Evolutionary conservation across 495 filamentous ascomycete genomes (phyloP).

Genomic region (Aspergillus steynii): DNA sequence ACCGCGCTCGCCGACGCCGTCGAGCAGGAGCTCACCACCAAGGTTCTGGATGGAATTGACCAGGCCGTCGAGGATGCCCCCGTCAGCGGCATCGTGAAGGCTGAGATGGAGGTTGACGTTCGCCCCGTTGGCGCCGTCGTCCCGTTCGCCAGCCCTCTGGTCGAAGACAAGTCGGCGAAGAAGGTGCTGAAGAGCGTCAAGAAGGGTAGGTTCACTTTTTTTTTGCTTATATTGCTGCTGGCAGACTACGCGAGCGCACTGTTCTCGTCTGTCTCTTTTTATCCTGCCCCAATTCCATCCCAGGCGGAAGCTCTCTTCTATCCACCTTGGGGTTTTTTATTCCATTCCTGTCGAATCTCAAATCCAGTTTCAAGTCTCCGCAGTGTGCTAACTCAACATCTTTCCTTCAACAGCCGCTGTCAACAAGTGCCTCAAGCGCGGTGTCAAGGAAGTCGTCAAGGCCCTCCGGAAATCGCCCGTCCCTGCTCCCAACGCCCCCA

Average conservation of each 20-base stretch:
- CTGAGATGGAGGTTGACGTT: slow-evolving; percentile 51
- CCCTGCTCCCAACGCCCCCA: slow-evolving; percentile 49
- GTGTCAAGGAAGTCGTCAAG: slow-evolving; percentile 98
- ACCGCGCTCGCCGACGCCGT: slow-evolving; percentile 58
- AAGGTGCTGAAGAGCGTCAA: slow-evolving; percentile 91
- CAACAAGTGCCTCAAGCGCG: slow-evolving; percentile 89
- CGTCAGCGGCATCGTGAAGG: slow-evolving; percentile 37
- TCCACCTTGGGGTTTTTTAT: neutral
- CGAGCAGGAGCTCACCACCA: slow-evolving; percentile 60
- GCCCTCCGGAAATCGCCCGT: slow-evolving; percentile 83
- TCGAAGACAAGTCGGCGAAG: slow-evolving; percentile 87
- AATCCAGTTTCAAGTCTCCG: neutral
- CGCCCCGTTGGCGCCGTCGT: slow-evolving; percentile 72
- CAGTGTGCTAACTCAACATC: slow-evolving; percentile 20
- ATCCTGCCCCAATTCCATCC: neutral
- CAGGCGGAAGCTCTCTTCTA: neutral
- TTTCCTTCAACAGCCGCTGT: slow-evolving; percentile 68
- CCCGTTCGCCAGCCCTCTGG: slow-evolving; percentile 90
- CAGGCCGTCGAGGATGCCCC: slow-evolving; percentile 42
- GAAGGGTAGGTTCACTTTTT: slow-evolving; percentile 65
- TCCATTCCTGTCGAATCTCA: neutral
- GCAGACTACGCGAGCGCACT: neutral
- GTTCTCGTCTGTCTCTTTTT: neutral
- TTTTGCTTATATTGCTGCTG: slow-evolving; percentile 9
- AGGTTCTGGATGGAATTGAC: slow-evolving; percentile 52